Evolutionary conservation across 1,139 yeast species (phyloP).

Genomic region (Candida tropicalis): DNA sequence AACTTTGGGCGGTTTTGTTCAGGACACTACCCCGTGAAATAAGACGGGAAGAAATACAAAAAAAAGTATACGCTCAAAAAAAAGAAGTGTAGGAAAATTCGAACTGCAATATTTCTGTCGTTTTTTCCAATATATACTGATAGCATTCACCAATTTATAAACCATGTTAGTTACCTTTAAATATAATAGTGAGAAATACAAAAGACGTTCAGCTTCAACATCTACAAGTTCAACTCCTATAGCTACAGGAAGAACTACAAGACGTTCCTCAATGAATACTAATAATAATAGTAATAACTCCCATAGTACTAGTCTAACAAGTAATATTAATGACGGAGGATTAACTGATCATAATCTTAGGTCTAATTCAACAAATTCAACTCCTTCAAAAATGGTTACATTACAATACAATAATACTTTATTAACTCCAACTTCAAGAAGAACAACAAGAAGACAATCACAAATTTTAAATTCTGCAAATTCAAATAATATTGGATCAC

Average conservation of each 20-base stretch:
- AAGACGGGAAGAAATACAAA: no score
- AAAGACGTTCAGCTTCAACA: not conserved
- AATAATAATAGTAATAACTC: not conserved
- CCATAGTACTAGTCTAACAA: not conserved
- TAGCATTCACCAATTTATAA: not conserved
- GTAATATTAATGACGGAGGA: not conserved
- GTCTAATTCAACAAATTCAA: not conserved
- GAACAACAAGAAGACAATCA: slow-evolving; percentile 3
- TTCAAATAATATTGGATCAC: not conserved
- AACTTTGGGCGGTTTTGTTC: no score
- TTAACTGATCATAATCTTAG: slow-evolving; percentile 1
- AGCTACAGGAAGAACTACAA: slow-evolving; percentile 4
- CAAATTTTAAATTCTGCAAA: not conserved
- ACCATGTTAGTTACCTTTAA: slow-evolving; percentile 18
- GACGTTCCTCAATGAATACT: slow-evolving; percentile 2
- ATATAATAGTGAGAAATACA: slow-evolving; percentile 17
- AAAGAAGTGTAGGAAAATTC: not conserved
- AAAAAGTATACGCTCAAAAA: no score
- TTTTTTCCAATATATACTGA: no score
- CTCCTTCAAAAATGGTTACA: slow-evolving; percentile 17
- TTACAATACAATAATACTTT: slow-evolving; percentile 14
- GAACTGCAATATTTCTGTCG: slow-evolving; percentile 2
- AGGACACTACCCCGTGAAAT: no score
- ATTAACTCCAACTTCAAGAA: slow-evolving; percentile 1
- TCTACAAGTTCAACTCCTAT: not conserved